These are phyloP conservation scores for Lachnellula occidentalis DNA, from an alignment of 2,329 filamentous ascomycete genomes.

Conservation along the genomic window DNA sequence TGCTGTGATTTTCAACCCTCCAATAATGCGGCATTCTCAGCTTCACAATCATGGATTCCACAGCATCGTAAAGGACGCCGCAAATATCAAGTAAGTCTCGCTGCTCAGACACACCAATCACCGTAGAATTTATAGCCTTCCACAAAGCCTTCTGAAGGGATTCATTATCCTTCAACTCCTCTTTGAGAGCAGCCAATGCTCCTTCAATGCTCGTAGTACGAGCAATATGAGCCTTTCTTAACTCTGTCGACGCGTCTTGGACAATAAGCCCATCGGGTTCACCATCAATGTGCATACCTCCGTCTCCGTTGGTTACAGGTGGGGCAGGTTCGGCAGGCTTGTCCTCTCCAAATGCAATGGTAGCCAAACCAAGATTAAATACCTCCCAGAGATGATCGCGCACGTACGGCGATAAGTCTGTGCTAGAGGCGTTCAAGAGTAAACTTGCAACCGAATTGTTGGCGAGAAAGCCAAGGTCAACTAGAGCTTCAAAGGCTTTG, in stretches of 20 bases:
- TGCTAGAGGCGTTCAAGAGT: constrained; percentile 53
- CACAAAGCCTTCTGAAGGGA: constrained; percentile 43
- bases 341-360: constrained; percentile 59
- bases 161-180: constrained; percentile 41
- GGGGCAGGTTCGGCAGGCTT: constrained; percentile 24
- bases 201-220: constrained; percentile 44
- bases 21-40: constrained; percentile 44
- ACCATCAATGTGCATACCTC: constrained; percentile 17
- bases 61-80: constrained; percentile 44
- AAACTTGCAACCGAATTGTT: constrained; percentile 51
- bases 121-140: constrained; percentile 43
- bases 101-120: constrained; percentile 44
- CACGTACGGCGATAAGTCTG: constrained; percentile 58
- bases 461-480: constrained; percentile 57
- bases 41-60: constrained; percentile 41
- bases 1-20: constrained; percentile 35
- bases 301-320: constrained; percentile 9
- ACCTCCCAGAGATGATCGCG: constrained; percentile 54
- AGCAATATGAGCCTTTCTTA: constrained; percentile 42
- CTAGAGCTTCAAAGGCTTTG: constrained; percentile 58
- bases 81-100: constrained; percentile 47
- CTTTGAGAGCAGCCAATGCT: constrained; percentile 43
- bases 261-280: constrained; percentile 38
- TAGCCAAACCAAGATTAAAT: constrained; percentile 54
- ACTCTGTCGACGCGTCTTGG: constrained; percentile 40